These are phyloP conservation scores for Podaxis sp. DNA, from an alignment of 768 basidiomycete genomes.

Conservation along the genomic window DNA sequence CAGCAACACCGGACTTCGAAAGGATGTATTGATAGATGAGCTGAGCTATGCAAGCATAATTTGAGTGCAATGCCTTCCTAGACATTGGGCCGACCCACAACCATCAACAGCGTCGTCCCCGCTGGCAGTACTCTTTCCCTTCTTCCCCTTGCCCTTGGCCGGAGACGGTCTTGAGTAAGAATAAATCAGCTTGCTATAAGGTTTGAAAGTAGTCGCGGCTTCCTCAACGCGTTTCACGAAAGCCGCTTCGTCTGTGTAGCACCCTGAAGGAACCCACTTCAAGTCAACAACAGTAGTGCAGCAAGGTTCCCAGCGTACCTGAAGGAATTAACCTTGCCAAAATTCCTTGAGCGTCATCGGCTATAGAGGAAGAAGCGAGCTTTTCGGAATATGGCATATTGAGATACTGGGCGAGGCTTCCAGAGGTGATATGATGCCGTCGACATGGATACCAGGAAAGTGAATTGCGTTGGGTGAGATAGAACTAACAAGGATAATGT, in stretches of 20 bases:
- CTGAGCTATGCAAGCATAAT: slow-evolving; percentile 52
- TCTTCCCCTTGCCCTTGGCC: slow-evolving; percentile 49
- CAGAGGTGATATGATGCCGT: slow-evolving; percentile 91
- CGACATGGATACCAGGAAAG: slow-evolving; percentile 82
- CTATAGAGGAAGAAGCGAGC: slow-evolving; percentile 61
- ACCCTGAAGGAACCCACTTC: slow-evolving; percentile 44
- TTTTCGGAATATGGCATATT: slow-evolving; percentile 65
- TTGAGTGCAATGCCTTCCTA: not conserved
- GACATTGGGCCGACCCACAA: slow-evolving; percentile 49
- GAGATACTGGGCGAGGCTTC: slow-evolving; percentile 78
- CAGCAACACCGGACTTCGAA: slow-evolving; percentile 65
- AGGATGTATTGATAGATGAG: slow-evolving; percentile 81
- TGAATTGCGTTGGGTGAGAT: slow-evolving; percentile 83
- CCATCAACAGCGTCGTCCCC: slow-evolving; percentile 45
- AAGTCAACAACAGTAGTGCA: not conserved
- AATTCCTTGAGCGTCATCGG: slow-evolving; percentile 85
- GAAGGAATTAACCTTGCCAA: slow-evolving; percentile 77
- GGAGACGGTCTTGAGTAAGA: slow-evolving; percentile 68
- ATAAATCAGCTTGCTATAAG: slow-evolving; percentile 72
- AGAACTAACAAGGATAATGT: slow-evolving; percentile 82
- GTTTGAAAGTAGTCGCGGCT: slow-evolving; percentile 75
- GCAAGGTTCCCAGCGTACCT: slow-evolving; percentile 37
- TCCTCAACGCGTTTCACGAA: slow-evolving; percentile 73
- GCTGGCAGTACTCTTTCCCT: slow-evolving; percentile 25
- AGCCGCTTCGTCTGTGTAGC: slow-evolving; percentile 60